These are phyloP conservation scores for Colletotrichum sp. DNA, from an alignment of 2,329 filamentous ascomycete genomes.

Conservation along the genomic window DNA sequence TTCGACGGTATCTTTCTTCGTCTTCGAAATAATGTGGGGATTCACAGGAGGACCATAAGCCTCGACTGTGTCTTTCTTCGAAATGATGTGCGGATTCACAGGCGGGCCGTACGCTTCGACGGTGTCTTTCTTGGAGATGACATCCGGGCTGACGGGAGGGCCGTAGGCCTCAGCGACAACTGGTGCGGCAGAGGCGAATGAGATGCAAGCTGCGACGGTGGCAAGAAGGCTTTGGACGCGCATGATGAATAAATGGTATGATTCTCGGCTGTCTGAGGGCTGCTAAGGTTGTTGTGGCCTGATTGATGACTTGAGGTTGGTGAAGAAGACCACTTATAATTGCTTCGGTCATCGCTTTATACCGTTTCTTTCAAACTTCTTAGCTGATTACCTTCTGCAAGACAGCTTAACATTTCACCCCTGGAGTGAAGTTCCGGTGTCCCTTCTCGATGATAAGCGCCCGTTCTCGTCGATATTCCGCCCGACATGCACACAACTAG, in stretches of 20 bases:
- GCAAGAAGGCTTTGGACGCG: background rate
- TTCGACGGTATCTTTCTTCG: too few relatives aligned
- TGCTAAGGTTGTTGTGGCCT: background rate
- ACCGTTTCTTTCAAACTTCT: accelerated
- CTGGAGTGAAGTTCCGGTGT: background rate
- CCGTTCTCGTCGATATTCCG: background rate
- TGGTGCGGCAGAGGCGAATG: background rate
- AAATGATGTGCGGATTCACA: constrained; percentile 4
- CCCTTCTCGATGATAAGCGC: background rate
- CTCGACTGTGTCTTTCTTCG: background rate
- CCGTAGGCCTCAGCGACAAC: constrained; percentile 4
- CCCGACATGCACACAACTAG: background rate
- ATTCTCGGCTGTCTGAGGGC: background rate
- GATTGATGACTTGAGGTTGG: background rate
- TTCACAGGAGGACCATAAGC: constrained; percentile 2
- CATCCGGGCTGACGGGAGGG: constrained; percentile 4
- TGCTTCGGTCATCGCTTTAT: background rate
- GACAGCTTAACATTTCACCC: accelerated
- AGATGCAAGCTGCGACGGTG: background rate
- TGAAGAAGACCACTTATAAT: accelerated
- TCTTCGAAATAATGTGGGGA: background rate
- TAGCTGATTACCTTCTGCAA: accelerated
- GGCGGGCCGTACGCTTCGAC: constrained; percentile 11
- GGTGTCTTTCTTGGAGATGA: background rate
- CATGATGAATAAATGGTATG: background rate